phyloP scores from a whole-genome alignment of 2,329 filamentous ascomycete genomes.

The Cladorrhinum sp. region DNA sequence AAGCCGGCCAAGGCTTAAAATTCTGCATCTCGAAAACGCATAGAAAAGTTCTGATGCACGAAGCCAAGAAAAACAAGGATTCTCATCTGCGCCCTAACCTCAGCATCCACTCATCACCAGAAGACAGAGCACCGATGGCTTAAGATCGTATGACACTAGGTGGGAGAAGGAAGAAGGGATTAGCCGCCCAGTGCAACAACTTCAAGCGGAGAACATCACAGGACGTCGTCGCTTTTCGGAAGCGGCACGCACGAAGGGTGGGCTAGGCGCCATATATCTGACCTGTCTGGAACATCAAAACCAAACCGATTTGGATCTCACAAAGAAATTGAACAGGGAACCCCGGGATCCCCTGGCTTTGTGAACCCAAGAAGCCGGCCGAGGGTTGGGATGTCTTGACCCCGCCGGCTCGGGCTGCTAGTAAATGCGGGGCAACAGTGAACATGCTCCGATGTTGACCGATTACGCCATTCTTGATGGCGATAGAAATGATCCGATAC shows the following conservation, averaged over 20 bases:
- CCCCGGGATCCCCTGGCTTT: not conserved
- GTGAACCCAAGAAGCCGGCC: conserved; percentile 6
- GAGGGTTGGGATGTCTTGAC: conserved; percentile 8
- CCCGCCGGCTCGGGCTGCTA: conserved; percentile 14
- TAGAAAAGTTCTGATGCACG: not conserved
- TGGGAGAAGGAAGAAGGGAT: not conserved
- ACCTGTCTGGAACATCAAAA: not conserved
- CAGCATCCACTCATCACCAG: not conserved
- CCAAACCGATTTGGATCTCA: not conserved
- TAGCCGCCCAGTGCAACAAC: not conserved
- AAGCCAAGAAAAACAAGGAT: not conserved
- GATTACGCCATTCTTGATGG: conserved; percentile 36
- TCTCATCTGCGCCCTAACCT: not conserved
- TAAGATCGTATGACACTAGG: not conserved
- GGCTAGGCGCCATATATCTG: not conserved
- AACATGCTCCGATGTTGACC: conserved; percentile 29
- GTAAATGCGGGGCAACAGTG: conserved; percentile 19
- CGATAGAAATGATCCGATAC: conserved; percentile 13
- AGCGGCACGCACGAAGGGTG: not conserved
- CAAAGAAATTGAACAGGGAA: not conserved
- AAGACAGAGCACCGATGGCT: not conserved
- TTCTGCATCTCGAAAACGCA: not conserved
- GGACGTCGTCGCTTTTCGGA: not conserved
- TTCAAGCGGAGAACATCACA: not conserved
- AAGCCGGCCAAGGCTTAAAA: conserved; percentile 40